Percentiles rank a stretch among this genome's conserved stretches.
These are phyloP conservation scores for Stentor coeruleus DNA, from an alignment of 73 alveolate species.

Conservation along the genomic window DNA sequence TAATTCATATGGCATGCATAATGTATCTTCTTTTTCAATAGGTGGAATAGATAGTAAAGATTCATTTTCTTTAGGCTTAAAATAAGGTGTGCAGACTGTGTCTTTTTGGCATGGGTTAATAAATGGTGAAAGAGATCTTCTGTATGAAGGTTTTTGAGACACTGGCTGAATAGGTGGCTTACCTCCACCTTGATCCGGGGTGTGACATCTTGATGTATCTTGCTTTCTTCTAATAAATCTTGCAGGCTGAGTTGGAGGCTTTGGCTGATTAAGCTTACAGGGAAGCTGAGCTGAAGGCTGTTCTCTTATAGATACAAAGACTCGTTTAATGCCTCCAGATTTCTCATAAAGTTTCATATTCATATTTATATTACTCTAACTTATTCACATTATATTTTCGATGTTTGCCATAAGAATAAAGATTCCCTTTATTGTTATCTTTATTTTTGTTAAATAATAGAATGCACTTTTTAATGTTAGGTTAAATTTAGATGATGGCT, in stretches of 20 bases:
- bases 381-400: too few species aligned
- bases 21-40: background rate
- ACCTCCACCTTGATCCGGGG: background rate
- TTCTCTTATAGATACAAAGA: background rate
- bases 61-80: background rate
- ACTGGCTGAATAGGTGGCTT: background rate
- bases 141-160: too few species aligned
- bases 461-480: too few species aligned
- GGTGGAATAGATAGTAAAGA: conserved; percentile 1
- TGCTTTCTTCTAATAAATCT: background rate
- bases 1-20: background rate
- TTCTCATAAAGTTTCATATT: background rate
- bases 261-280: background rate
- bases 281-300: background rate
- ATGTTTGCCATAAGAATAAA: too few species aligned
- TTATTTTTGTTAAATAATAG: too few species aligned
- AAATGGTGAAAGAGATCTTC: background rate
- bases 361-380: too few species aligned
- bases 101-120: background rate
- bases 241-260: conserved; percentile 5
- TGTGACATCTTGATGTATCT: background rate
- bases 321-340: background rate
- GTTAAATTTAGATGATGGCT: too few species aligned
- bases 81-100: background rate
- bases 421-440: too few species aligned